Conservation (phyloP, 1,284 basidiomycete species). For the Leccinum pallidistipes region DNA sequence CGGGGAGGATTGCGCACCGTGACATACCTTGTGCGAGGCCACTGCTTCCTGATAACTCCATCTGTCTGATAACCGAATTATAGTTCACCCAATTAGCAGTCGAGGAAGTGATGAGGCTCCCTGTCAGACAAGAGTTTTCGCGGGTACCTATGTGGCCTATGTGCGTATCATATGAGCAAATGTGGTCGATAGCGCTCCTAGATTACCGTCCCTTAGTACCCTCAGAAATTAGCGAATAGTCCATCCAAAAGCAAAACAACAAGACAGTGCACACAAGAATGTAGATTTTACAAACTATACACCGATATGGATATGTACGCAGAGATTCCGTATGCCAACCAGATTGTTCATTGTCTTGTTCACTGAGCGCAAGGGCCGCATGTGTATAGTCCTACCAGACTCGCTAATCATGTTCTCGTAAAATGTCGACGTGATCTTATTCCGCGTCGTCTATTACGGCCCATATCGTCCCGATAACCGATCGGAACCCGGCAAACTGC, state of each 20-base stretch:
- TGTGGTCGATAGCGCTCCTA: background rate
- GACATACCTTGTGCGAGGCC: background rate
- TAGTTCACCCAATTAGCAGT: background rate
- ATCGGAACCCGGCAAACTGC: background rate
- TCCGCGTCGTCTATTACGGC: background rate
- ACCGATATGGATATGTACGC: background rate
- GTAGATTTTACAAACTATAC: background rate
- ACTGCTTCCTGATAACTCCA: background rate
- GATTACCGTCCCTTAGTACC: background rate
- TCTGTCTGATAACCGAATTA: background rate
- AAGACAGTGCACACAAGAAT: background rate
- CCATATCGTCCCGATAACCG: background rate
- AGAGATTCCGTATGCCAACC: background rate
- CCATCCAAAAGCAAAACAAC: background rate
- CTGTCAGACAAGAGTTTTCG: background rate
- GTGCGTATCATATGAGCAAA: background rate
- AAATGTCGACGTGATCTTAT: background rate
- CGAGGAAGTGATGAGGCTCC: background rate
- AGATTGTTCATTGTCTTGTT: background rate
- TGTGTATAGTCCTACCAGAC: background rate
- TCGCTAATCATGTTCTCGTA: background rate
- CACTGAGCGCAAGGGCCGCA: background rate
- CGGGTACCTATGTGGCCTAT: background rate
- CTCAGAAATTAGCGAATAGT: background rate
- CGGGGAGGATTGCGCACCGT: background rate